Conservation (phyloP, 2,329 filamentous ascomycete species). For the Monilinia laxa region DNA sequence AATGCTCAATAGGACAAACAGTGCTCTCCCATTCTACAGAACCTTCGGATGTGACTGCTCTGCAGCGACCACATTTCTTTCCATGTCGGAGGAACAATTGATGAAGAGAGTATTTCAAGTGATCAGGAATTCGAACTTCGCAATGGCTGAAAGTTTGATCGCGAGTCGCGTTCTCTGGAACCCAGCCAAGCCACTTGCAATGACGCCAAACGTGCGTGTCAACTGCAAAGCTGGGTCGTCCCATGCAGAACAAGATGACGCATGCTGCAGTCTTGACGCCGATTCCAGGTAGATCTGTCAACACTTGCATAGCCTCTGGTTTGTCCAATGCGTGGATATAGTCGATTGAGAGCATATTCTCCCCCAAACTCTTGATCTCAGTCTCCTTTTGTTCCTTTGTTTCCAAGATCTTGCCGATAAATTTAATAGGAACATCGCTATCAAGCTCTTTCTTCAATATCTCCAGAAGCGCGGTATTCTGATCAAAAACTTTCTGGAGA, state of each 20-base stretch:
- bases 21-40: slow-evolving; percentile 60
- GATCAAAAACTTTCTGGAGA: slow-evolving; percentile 67
- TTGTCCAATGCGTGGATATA: slow-evolving; percentile 49
- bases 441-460: slow-evolving; percentile 48
- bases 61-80: slow-evolving; percentile 50
- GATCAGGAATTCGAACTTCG: slow-evolving; percentile 52
- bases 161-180: slow-evolving; percentile 50
- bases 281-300: slow-evolving; percentile 53
- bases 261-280: slow-evolving; percentile 59
- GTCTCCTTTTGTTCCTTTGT: slow-evolving; percentile 51
- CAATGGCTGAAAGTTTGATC: slow-evolving; percentile 53
- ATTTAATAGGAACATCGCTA: slow-evolving; percentile 44
- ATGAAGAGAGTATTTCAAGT: slow-evolving; percentile 56
- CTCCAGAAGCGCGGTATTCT: slow-evolving; percentile 58
- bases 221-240: slow-evolving; percentile 54
- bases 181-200: slow-evolving; percentile 54
- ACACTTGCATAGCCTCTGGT: slow-evolving; percentile 51
- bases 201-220: slow-evolving; percentile 58
- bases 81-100: slow-evolving; percentile 56
- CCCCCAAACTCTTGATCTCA: slow-evolving; percentile 57
- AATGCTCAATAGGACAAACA: slow-evolving; percentile 62
- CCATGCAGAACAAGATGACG: slow-evolving; percentile 56
- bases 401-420: slow-evolving; percentile 46
- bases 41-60: slow-evolving; percentile 53
- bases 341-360: slow-evolving; percentile 58